phyloP scores from a whole-genome alignment of 108 stramenopile species.

The Ochromonas danica region DNA sequence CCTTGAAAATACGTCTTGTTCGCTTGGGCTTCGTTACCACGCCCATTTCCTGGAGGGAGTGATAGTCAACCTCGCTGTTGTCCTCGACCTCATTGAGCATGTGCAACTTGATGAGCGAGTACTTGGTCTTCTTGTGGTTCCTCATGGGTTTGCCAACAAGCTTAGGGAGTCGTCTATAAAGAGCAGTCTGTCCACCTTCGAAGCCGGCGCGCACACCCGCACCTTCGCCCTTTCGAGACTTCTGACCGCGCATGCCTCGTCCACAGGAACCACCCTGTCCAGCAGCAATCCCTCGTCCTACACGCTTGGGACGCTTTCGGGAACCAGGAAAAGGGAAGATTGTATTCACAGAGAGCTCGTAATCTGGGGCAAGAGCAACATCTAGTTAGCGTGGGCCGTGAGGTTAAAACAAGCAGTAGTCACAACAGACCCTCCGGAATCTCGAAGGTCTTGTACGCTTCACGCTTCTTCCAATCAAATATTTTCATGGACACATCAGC shows the following conservation, averaged over 20 bases:
- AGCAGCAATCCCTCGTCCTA: constrained; percentile 93
- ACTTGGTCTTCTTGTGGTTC: constrained; percentile 82
- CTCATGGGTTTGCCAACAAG: constrained; percentile 81
- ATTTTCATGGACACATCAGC: constrained; percentile 70
- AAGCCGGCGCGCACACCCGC: constrained; percentile 82
- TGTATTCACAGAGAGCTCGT: constrained; percentile 70
- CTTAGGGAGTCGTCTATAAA: constrained; percentile 92
- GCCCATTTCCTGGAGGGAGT: constrained; percentile 47
- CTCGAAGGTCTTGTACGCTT: constrained; percentile 57
- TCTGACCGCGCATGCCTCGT: constrained; percentile 96
- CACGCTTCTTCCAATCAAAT: constrained; percentile 89
- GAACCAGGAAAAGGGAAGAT: constrained; percentile 77
- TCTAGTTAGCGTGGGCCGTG: no score
- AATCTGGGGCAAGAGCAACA: neutral
- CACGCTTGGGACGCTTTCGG: constrained; percentile 70
- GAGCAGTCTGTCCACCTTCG: constrained; percentile 89
- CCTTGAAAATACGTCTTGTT: neutral
- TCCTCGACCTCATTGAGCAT: constrained; percentile 68
- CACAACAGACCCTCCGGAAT: constrained; percentile 67
- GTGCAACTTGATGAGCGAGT: constrained; percentile 85
- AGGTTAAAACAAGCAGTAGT: constrained; percentile 32
- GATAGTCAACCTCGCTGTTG: constrained; percentile 75
- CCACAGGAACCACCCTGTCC: constrained; percentile 95
- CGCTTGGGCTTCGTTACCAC: constrained; percentile 24
- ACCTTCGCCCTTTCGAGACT: constrained; percentile 70